Conservation (phyloP, 208 protist genomes). For the Phytomonas serpens region DNA sequence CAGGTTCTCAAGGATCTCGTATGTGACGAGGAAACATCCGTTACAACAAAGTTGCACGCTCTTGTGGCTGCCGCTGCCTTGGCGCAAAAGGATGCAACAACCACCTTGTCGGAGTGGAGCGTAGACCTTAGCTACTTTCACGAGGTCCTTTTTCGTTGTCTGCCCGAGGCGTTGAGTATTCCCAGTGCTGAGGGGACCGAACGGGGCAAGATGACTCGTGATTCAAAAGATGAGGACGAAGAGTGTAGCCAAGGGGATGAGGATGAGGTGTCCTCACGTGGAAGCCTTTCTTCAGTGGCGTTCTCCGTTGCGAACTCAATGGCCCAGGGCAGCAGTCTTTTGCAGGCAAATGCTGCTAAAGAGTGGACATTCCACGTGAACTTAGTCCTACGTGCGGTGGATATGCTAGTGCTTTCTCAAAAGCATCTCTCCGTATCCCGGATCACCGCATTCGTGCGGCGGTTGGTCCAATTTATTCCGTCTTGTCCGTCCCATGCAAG, state of each 20-base stretch:
- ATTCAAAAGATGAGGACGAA: constrained; percentile 16
- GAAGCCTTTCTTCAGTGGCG: constrained; percentile 84
- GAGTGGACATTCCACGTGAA: constrained; percentile 88
- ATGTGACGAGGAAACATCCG: constrained; percentile 52
- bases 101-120: constrained; percentile 74
- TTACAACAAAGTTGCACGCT: constrained; percentile 84
- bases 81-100: constrained; percentile 78
- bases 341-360: constrained; percentile 71
- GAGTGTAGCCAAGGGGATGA: constrained; percentile 26
- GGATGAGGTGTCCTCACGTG: constrained; percentile 60
- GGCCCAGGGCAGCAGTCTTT: constrained; percentile 56
- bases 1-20: constrained; percentile 84
- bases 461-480: constrained; percentile 54
- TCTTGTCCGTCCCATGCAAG: constrained; percentile 76
- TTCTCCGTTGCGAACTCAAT: constrained; percentile 90
- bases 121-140: constrained; percentile 92
- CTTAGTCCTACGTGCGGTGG: constrained; percentile 80
- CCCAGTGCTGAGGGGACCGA: constrained; percentile 39
- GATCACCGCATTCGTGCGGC: constrained; percentile 82
- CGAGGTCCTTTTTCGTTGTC: constrained; percentile 82
- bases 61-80: constrained; percentile 83
- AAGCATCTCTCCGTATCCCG: constrained; percentile 80
- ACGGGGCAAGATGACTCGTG: constrained; percentile 54
- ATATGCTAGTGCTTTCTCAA: constrained; percentile 85
- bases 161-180: constrained; percentile 70